Base-by-base conservation (phyloP, 306 rosid species). In the Gleditsia sinensis region DNA sequence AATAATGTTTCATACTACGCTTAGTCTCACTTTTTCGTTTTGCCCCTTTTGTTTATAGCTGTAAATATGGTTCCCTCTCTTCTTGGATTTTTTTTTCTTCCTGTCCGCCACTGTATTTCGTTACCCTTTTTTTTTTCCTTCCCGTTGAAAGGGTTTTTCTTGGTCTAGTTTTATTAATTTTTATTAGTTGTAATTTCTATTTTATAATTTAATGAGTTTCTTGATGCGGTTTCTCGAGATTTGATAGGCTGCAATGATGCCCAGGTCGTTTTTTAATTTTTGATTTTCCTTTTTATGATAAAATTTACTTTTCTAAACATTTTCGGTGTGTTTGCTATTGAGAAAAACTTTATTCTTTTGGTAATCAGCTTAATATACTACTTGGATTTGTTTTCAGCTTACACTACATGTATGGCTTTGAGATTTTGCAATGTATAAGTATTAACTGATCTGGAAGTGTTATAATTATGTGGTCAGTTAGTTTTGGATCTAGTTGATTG, bases 401-500 rank as follows among this genome's bases (percentile, higher is more conserved):
- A 13, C 46, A 51, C 32, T 54, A 32, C 56, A 30, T 13, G 28
- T 21, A 9, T 25, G 53, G 49, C 25, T 23, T 39, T 21, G 12
- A 10, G 19, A 45, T 72, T 2, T 34, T 46, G 53, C 8, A 0
- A 27, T 16, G 76, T 33, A 4, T 19, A 33, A 10, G 6, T 21
- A 3, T 11, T 14, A 40, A 60, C 36, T 54, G 69, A 28, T 71
- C 62, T 33, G 3, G 36, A 40, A 27, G 76, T 57, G 42, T 42
- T 42, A 16, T n/a, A 54, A 60, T 80, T 49, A 10, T 23, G 27
- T 50, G 58, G 48, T 65, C 10, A 13, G 21, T 60, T 71, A 63
- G 42, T 48, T 71, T 50, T 71, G 54, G 82, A 83, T 83, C 79
- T 83, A 4, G 10, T 24, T 14, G 77, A 39, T 54, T 24, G 1